Evolutionary conservation across 2,329 filamentous ascomycete genomes (phyloP).

Genomic region (Fusarium miscanthi): DNA sequence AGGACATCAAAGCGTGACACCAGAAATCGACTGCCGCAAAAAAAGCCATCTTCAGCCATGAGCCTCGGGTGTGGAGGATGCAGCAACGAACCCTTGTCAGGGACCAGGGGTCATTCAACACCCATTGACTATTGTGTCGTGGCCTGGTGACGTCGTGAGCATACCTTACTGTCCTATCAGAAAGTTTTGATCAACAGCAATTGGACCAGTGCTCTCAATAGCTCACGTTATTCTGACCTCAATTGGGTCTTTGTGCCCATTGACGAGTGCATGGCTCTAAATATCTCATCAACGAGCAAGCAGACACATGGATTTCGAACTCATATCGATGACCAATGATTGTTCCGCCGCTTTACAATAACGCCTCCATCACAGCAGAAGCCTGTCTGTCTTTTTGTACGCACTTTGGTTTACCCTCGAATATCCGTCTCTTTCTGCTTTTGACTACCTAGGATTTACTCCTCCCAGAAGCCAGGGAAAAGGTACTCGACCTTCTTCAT

Average conservation of each 20-base stretch:
- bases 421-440: constrained; percentile 3
- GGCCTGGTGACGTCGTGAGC: constrained; percentile 1
- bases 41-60: constrained; percentile 22
- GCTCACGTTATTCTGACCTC: constrained; percentile 7
- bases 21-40: constrained; percentile 14
- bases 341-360: constrained; percentile 17
- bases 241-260: background rate
- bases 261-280: background rate
- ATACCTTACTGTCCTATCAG: constrained; percentile 7
- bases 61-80: constrained; percentile 9
- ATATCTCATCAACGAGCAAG: background rate
- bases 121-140: constrained; percentile 19
- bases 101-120: constrained; percentile 41
- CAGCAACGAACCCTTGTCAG: constrained; percentile 32
- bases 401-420: background rate
- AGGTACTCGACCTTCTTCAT: constrained; percentile 85
- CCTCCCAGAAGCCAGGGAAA: constrained; percentile 81
- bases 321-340: constrained; percentile 1
- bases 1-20: constrained; percentile 22
- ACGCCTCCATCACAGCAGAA: constrained; percentile 27
- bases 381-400: constrained; percentile 5
- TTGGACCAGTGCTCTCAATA: constrained; percentile 2
- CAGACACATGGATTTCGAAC: background rate
- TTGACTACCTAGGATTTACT: constrained; percentile 22
- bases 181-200: constrained; percentile 7